Evolutionary conservation across 1,284 basidiomycete genomes (phyloP).

Genomic region (Tilletia indica): DNA sequence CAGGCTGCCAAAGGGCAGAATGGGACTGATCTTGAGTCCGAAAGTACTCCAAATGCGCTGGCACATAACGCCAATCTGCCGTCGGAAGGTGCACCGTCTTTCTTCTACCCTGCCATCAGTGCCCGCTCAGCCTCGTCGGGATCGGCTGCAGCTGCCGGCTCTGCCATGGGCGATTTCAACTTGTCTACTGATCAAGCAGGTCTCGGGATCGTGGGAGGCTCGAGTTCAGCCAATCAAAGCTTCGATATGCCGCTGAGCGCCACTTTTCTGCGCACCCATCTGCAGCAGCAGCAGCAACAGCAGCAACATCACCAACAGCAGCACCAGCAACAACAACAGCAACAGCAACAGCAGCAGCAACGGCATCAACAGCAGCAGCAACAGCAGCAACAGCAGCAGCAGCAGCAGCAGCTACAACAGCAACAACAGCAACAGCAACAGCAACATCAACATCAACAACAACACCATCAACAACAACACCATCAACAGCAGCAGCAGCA

Average conservation of each 20-base stretch:
- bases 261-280: neutral
- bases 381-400: neutral
- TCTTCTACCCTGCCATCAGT: neutral
- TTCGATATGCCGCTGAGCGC: neutral
- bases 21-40: neutral
- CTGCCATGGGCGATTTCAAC: slow-evolving; percentile 3
- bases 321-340: neutral
- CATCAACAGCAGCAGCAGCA: neutral
- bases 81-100: neutral
- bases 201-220: neutral
- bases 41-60: slow-evolving; percentile 6
- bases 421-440: neutral
- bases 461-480: no score
- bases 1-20: no score
- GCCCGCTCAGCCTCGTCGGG: slow-evolving; percentile 1
- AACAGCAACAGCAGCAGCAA: neutral
- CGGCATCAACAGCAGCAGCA: no score
- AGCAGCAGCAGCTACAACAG: neutral
- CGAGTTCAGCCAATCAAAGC: neutral
- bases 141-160: neutral
- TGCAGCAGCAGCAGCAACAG: neutral
- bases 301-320: neutral
- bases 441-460: neutral
- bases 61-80: neutral
- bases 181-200: slow-evolving; percentile 1